phyloP scores from a whole-genome alignment of 805 yeast species.

The Candida golubevii region DNA sequence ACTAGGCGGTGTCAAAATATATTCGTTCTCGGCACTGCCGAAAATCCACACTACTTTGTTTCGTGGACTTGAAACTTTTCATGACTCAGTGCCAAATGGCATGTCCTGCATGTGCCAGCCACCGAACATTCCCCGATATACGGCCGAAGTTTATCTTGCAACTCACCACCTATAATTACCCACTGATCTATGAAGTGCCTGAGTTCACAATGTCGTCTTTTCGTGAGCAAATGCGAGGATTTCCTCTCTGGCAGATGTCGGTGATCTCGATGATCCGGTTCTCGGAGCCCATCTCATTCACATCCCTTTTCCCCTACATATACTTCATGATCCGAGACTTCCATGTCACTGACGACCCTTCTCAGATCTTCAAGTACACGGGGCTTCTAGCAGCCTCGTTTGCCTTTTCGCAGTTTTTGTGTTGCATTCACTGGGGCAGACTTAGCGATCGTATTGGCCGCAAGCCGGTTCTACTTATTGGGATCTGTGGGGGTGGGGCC shows the following conservation, averaged over 20 bases:
- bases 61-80: too few relatives aligned
- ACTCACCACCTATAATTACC: too few relatives aligned
- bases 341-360: slow-evolving; percentile 15
- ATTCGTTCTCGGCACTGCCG: not conserved
- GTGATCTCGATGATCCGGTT: slow-evolving; percentile 18
- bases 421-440: slow-evolving; percentile 27
- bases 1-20: slow-evolving; percentile 10
- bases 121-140: too few relatives aligned
- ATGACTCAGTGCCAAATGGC: too few relatives aligned
- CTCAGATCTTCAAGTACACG: slow-evolving; percentile 17
- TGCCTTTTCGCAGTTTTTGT: slow-evolving; percentile 19
- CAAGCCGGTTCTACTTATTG: slow-evolving; percentile 23
- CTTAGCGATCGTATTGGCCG: slow-evolving; percentile 28
- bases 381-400: slow-evolving; percentile 19
- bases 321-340: slow-evolving; percentile 21
- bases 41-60: not conserved
- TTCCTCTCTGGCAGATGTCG: slow-evolving; percentile 19
- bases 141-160: too few relatives aligned
- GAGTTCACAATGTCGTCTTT: slow-evolving; percentile 4
- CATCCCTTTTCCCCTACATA: slow-evolving; percentile 19
- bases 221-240: slow-evolving; percentile 16
- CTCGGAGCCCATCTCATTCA: slow-evolving; percentile 21
- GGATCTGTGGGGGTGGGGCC: slow-evolving; percentile 25
- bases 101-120: not conserved
- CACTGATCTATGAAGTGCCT: too few relatives aligned